Evolutionary conservation across 2,329 filamentous ascomycete species (phyloP).

Genomic region (Fusarium domesticum): DNA sequence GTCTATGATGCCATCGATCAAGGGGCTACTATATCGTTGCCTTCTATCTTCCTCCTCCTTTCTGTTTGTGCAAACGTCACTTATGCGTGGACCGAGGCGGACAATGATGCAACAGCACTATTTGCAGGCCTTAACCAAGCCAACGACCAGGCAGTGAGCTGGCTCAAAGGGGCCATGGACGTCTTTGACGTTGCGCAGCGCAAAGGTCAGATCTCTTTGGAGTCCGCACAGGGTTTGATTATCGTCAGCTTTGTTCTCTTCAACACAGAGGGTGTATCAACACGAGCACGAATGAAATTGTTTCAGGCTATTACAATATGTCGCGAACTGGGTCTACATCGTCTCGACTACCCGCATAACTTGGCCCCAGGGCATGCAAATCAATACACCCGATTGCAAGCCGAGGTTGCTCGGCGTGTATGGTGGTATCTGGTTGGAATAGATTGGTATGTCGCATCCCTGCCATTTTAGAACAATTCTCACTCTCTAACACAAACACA

Average conservation of each 20-base stretch:
- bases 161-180: constrained; percentile 36
- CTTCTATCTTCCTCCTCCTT: constrained; percentile 29
- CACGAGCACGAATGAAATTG: constrained; percentile 13
- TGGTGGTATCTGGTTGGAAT: constrained; percentile 45
- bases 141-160: constrained; percentile 29
- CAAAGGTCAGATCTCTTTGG: constrained; percentile 29
- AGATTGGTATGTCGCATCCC: constrained; percentile 36
- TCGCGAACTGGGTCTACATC: constrained; percentile 36
- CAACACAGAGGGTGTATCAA: constrained; percentile 32
- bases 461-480: no score
- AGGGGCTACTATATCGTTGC: constrained; percentile 21
- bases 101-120: constrained; percentile 27
- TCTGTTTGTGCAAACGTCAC: constrained; percentile 32
- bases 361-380: constrained; percentile 16
- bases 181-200: constrained; percentile 36
- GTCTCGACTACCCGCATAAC: constrained; percentile 36
- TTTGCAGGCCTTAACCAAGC: constrained; percentile 29
- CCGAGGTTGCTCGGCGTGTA: constrained; percentile 40
- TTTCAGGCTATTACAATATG: constrained; percentile 18
- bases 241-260: constrained; percentile 39
- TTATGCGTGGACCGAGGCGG: constrained; percentile 30
- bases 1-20: constrained; percentile 31
- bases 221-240: constrained; percentile 38
- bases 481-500: constrained; percentile 7
- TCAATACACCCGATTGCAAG: constrained; percentile 25